Evolutionary conservation across 805 yeast genomes (phyloP).

Genomic region (Sporopachydermia lactativora): DNA sequence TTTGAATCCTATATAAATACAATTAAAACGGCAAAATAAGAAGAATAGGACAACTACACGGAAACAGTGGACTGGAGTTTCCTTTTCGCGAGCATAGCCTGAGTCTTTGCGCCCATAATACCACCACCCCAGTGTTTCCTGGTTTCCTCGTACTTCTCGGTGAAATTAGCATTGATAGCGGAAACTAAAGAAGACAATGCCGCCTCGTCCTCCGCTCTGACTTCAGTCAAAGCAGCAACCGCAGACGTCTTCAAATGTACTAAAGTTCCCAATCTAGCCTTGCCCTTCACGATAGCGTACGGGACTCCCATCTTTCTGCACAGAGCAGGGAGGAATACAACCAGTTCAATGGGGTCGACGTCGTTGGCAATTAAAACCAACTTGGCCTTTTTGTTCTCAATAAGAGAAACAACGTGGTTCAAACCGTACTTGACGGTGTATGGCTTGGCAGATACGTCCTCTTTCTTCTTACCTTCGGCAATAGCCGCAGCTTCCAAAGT

Average conservation of each 20-base stretch:
- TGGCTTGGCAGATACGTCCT: slow-evolving; percentile 95
- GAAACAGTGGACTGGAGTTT: slow-evolving; percentile 25
- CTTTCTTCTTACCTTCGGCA: slow-evolving; percentile 95
- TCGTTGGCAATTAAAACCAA: slow-evolving; percentile 96
- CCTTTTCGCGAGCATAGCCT: slow-evolving; percentile 69
- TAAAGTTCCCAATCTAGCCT: slow-evolving; percentile 95
- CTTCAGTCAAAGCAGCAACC: slow-evolving; percentile 95
- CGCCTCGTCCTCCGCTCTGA: slow-evolving; percentile 86
- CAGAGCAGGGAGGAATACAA: slow-evolving; percentile 93
- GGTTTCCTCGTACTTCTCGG: slow-evolving; percentile 85
- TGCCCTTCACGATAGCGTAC: slow-evolving; percentile 96
- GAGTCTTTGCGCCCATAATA: slow-evolving; percentile 89
- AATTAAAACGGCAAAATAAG: too few species aligned
- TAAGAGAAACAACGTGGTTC: slow-evolving; percentile 94
- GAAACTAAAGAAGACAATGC: slow-evolving; percentile 87
- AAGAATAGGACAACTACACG: too few species aligned
- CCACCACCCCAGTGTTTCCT: slow-evolving; percentile 99
- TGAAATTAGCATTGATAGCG: slow-evolving; percentile 86
- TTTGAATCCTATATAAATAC: too few species aligned
- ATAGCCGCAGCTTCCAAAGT: slow-evolving; percentile 98
- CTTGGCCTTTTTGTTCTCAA: slow-evolving; percentile 98
- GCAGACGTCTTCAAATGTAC: slow-evolving; percentile 97
- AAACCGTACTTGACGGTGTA: slow-evolving; percentile 95
- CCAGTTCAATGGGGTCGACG: slow-evolving; percentile 98
- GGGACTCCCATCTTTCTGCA: slow-evolving; percentile 99